phyloP scores from a whole-genome alignment of 2,329 filamentous ascomycete genomes.

The Botrytis squamosa region DNA sequence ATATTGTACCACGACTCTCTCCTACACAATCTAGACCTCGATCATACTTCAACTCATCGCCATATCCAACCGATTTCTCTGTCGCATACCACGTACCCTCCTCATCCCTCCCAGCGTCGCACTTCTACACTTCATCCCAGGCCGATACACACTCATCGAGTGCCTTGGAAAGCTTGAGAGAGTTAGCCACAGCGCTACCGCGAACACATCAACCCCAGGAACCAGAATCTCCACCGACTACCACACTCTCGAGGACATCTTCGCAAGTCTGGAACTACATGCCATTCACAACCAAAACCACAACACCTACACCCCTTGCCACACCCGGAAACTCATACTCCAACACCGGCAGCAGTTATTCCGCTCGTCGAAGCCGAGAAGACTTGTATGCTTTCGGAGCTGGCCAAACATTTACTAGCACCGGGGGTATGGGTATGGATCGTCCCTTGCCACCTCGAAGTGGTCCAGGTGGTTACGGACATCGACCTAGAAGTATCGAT shows the following conservation, averaged over 20 bases:
- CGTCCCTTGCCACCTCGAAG: slow-evolving; percentile 56
- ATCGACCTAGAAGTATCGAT: slow-evolving; percentile 60
- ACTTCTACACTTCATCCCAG: slow-evolving; percentile 18
- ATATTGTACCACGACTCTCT: slow-evolving; percentile 63
- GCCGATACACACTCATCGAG: slow-evolving; percentile 27
- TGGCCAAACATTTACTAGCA: slow-evolving; percentile 40
- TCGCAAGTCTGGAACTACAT: slow-evolving; percentile 38
- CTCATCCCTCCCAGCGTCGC: slow-evolving; percentile 41
- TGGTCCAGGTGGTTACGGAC: slow-evolving; percentile 51
- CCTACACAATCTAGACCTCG: slow-evolving; percentile 59
- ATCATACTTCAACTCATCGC: slow-evolving; percentile 53
- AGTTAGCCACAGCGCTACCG: slow-evolving; percentile 35
- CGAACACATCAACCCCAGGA: slow-evolving; percentile 21
- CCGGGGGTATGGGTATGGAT: slow-evolving; percentile 44
- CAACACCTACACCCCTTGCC: slow-evolving; percentile 30
- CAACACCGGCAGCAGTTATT: slow-evolving; percentile 24
- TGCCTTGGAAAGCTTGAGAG: slow-evolving; percentile 34
- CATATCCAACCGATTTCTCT: slow-evolving; percentile 23
- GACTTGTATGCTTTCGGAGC: slow-evolving; percentile 31
- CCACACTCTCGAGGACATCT: slow-evolving; percentile 29
- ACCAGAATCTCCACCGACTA: slow-evolving; percentile 21
- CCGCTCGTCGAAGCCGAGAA: slow-evolving; percentile 29
- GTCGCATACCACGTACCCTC: slow-evolving; percentile 39
- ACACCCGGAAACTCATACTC: slow-evolving; percentile 35
- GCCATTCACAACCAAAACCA: slow-evolving; percentile 32